Conservation (phyloP, 768 basidiomycete species). For the Artomyces pyxidatus region DNA sequence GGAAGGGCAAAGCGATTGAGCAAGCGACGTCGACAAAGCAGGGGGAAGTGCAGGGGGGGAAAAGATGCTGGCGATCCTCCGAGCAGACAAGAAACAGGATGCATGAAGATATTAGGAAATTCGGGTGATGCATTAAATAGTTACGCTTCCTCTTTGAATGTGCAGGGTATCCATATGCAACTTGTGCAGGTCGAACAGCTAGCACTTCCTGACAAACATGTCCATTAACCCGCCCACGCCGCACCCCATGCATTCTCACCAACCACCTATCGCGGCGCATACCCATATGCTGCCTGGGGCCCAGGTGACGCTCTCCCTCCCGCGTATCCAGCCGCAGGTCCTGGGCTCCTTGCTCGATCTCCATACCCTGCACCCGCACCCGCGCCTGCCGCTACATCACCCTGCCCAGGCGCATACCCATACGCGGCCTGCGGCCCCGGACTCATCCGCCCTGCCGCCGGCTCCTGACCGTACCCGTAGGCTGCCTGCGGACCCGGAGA, state of each 20-base stretch:
- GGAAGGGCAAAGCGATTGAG: no score
- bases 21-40: no score
- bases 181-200: background rate
- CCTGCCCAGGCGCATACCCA: constrained; percentile 10
- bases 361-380: no score
- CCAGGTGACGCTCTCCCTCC: constrained; percentile 37
- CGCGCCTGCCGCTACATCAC: constrained; percentile 1
- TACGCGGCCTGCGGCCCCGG: background rate
- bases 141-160: no score
- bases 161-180: background rate
- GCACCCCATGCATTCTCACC: background rate
- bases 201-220: background rate
- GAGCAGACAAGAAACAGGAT: no score
- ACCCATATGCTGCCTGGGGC: constrained; percentile 38
- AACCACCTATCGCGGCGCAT: constrained; percentile 14
- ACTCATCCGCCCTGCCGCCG: background rate
- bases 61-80: no score
- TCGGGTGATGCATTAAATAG: no score
- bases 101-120: no score
- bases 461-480: background rate
- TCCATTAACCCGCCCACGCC: background rate
- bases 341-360: no score
- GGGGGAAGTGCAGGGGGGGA: no score
- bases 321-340: background rate
- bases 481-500: constrained; percentile 27